Base-by-base conservation (phyloP, 1,284 basidiomycete species). In the Afroboletus lepidellus region DNA sequence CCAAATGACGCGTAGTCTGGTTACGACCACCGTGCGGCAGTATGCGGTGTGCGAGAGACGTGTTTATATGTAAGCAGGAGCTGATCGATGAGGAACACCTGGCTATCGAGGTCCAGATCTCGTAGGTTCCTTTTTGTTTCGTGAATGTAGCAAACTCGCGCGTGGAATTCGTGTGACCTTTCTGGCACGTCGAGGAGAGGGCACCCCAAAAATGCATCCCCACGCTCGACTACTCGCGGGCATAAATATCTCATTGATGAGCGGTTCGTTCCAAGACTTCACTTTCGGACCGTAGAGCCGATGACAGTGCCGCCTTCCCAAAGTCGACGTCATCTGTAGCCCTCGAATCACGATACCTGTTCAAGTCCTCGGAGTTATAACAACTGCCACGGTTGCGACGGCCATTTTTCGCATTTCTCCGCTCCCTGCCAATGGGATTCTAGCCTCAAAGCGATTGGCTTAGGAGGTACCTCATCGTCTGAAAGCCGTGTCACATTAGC, bases 261-360 rank as follows among this genome's bases (percentile, higher is more conserved):
- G n/a, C n/a, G 20, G 5, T 38, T 29, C 33, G 36, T 29, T 45
- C 24, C 27, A 32, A n/a, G 42, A n/a, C 21, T 11, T 38, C 34
- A 16, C 39, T 8, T 42, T 32, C 20, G 18, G 27, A 20, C 16
- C 9, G 20, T 20, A 4, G 18, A 20, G n/a, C 34, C 46, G 29
- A 16, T 39, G 33, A 43, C 21, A 32, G 25, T 32, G 25, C 25
- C 89, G 87, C 42, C 89, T 90, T 90, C 55, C 87, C 88, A 72
- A 89, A 89, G 18, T 41, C 33, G 18, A 30, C 39, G 57, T 87
- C 33, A 34, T n/a, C 13, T 85, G 70, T 89, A 57, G 83, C 33
- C 13, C 29, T 30, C 36, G 13, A 21, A 52, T 30, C 38, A 8
- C 32, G n/a, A 42, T 20, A 16, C 18, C 24, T 25, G 25, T 16